Evolutionary conservation across 345 rosid species (phyloP).

Genomic region (Toxicodendron radicans): DNA sequence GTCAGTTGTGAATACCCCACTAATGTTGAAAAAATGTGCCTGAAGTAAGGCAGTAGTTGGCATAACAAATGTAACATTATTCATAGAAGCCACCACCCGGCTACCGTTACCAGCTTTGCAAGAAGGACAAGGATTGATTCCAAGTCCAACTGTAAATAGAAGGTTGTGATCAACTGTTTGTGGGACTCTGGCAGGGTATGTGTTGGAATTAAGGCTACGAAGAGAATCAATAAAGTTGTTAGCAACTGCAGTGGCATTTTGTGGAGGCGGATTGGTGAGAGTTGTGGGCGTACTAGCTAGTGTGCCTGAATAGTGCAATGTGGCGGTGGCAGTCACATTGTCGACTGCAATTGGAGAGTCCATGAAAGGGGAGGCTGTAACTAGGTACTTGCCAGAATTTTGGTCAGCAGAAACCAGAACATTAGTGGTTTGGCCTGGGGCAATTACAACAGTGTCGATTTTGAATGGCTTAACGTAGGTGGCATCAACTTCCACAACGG

Average conservation of each 20-base stretch:
- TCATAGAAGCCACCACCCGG: slow-evolving; percentile 73
- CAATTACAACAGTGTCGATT: slow-evolving; percentile 55
- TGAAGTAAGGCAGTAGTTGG: slow-evolving; percentile 73
- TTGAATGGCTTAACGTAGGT: slow-evolving; percentile 83
- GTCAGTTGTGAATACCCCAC: slow-evolving; percentile 82
- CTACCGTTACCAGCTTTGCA: slow-evolving; percentile 81
- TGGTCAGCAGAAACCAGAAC: slow-evolving; percentile 57
- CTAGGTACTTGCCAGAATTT: slow-evolving; percentile 61
- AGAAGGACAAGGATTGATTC: slow-evolving; percentile 70
- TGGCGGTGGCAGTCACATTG: slow-evolving; percentile 81
- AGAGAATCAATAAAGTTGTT: slow-evolving; percentile 54
- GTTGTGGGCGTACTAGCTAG: slow-evolving; percentile 50
- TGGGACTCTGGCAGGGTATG: slow-evolving; percentile 76
- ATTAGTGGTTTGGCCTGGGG: slow-evolving; percentile 94
- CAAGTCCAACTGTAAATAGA: slow-evolving; percentile 73
- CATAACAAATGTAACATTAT: slow-evolving; percentile 84
- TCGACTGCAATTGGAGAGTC: slow-evolving; percentile 85
- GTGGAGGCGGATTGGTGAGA: slow-evolving; percentile 62
- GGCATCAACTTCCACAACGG: slow-evolving; percentile 90
- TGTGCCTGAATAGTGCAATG: slow-evolving; percentile 79
- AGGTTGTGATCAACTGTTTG: slow-evolving; percentile 67
- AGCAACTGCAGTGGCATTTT: slow-evolving; percentile 79
- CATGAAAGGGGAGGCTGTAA: slow-evolving; percentile 87
- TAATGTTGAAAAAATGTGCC: slow-evolving; percentile 76
- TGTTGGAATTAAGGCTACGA: slow-evolving; percentile 73